Evolutionary conservation across 352 stramenopile species (phyloP), one percentile per base, ranked within the genome.

Genomic region (Phytophthora pluvialis): DNA sequence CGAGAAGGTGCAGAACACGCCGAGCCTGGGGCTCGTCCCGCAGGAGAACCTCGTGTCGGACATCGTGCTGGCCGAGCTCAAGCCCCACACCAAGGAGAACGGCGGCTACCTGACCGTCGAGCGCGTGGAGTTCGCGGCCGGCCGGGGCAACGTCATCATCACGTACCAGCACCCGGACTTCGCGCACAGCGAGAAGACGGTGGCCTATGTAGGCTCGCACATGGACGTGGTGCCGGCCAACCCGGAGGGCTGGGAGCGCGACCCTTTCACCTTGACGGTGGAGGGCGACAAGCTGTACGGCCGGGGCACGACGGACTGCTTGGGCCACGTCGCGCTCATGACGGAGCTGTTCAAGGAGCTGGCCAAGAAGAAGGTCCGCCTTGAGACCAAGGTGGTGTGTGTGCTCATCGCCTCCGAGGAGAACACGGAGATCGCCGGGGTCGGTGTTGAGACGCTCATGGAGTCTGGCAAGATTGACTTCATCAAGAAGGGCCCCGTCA

Each of bases 181-280:
- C 1, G 28, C 32, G 9, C 21, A 21, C 21, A 21, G 21, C 21
- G 75, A 86, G 60, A 87, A 91, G 61, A 97, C 90, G 26, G 60
- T 97, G 33, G 89, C 87, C 21, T 90, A 97, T 35, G 86, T 98
- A 3, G 92, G 91, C 3, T 86, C 83, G 45, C 93, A 98, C 73
- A 78, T 98, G 79, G 93, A 98, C 64, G 93, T 98, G 21, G 93
- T 98, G 33, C 92, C 93, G 5, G 93, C 93, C n/a, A 97, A 97
- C 67, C 91, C 92, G 0, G 89, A 97, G 61, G 81, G 79, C 10
- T 98, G 93, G 93, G 74, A 91, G 8, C 64, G 84, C 46, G 86
- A 98, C 60, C 93, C 93, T 12, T 98, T 98, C 68, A 79, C 84
- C 36, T 70, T 98, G 0, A 81, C 75, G 2, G 86, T 96, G 0